Base-by-base conservation (phyloP, 345 rosid genomes). In the Acer yangbiense region DNA sequence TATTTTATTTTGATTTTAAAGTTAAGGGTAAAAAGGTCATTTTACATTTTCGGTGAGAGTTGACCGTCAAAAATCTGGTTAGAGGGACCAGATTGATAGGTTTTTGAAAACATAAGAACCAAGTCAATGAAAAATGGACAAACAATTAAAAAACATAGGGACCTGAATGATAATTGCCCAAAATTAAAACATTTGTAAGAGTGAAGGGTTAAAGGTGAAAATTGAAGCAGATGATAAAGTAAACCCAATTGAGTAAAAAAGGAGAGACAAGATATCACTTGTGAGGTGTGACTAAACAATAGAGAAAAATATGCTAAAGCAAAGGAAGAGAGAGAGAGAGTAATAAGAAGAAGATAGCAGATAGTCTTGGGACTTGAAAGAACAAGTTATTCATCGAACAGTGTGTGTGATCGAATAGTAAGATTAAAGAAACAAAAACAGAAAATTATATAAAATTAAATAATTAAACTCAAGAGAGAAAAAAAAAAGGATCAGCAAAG, bases 331-430 rank as follows among this genome's bases (percentile, higher is more conserved):
- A 72, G 65, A 78, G 32, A 29, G 32, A 29, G 62, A 65, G 75
- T 55, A 72, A 52, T 54, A 48, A 71, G 73, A 72, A 52, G 62
- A 48, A 71, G 73, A 73, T 88, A 74, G 79, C 9, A 71, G 71
- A 73, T 88, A 74, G 81, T 88, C 86, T 89, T 83, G 91, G 90
- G 87, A 88, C 85, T 83, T 87, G 87, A 52, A 83, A 86, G 83
- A 82, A 82, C 82, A 78, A 82, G 81, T 64, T 64, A 65, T 52
- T 55, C 52, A 66, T 81, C 73, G 85, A 82, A 84, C 48, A 71
- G 72, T 75, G 86, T 83, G 80, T 25, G n/a, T 35, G 39, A 29
- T 29, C 3, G 32, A 35, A 35, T 35, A 44, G 66, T 73, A 77
- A 75, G 79, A 77, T 54, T 77, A 44, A 7, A 43, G 11, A 43